Conservation (phyloP, 805 yeast species). For the Schwanniomyces occidentalis region DNA sequence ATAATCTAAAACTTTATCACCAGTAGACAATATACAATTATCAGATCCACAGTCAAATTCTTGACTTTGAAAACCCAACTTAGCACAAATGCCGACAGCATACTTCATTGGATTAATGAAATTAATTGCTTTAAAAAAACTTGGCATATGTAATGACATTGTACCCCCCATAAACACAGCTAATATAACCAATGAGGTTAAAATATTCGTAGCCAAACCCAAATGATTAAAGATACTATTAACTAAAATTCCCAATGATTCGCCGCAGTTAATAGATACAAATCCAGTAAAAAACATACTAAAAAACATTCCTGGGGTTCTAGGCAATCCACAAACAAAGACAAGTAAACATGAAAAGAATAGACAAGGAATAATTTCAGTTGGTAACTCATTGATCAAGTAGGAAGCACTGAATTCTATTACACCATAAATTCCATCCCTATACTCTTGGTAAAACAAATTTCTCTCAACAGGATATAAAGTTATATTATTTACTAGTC, state of each 20-base stretch:
- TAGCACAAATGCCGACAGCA: conserved; percentile 60
- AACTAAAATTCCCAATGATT: conserved; percentile 78
- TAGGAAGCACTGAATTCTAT: conserved; percentile 63
- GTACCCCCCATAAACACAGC: conserved; percentile 86
- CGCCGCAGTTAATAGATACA: conserved; percentile 70
- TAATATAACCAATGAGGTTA: conserved; percentile 63
- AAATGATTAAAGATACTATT: conserved; percentile 72
- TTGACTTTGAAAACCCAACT: conserved; percentile 55
- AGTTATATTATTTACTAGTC: conserved; percentile 76
- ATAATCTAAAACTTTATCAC: conserved; percentile 31
- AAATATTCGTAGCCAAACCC: conserved; percentile 77
- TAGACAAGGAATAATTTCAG: conserved; percentile 59
- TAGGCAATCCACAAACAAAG: conserved; percentile 71
- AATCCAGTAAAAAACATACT: conserved; percentile 56
- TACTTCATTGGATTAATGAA: conserved; percentile 79
- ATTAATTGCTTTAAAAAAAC: conserved; percentile 66
- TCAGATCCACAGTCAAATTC: conserved; percentile 47
- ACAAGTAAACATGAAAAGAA: conserved; percentile 63
- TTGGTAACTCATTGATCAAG: conserved; percentile 63
- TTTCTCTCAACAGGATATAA: conserved; percentile 73
- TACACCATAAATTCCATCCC: conserved; percentile 69
- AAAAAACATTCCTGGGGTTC: conserved; percentile 67
- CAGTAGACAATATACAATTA: conserved; percentile 25
- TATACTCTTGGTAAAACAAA: conserved; percentile 75
- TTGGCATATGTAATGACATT: conserved; percentile 74